Conservation (phyloP, 495 filamentous ascomycete species). For the Aspergillus indologenus region DNA sequence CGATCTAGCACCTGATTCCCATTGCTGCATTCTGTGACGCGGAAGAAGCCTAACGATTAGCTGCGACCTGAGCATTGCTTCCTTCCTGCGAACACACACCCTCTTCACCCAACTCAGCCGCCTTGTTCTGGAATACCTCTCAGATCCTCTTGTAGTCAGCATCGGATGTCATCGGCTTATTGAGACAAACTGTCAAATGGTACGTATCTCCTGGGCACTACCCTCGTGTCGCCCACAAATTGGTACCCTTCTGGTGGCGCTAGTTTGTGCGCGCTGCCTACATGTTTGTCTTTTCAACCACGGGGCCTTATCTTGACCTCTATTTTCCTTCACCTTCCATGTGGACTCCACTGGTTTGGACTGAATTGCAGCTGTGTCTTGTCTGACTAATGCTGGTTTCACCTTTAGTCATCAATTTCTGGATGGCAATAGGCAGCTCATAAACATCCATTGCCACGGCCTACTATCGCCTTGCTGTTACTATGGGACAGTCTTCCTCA, state of each 20-base stretch:
- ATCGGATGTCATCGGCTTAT: constrained; percentile 4
- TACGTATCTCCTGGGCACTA: constrained; percentile 13
- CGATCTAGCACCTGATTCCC: too few species aligned
- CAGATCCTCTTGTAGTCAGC: not conserved
- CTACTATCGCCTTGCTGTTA: constrained; percentile 26
- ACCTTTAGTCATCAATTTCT: constrained; percentile 22
- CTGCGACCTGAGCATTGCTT: not conserved
- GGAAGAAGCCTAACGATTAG: not conserved
- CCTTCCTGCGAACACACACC: not conserved
- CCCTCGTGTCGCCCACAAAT: not conserved
- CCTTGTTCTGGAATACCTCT: not conserved
- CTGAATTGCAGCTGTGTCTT: not conserved
- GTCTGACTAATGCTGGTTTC: constrained; percentile 23
- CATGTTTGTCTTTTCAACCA: constrained; percentile 9
- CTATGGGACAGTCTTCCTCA: constrained; percentile 51
- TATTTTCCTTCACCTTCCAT: constrained; percentile 1
- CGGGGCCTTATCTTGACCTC: not conserved
- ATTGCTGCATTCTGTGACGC: not conserved
- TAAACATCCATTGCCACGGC: constrained; percentile 23
- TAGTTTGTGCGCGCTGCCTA: constrained; percentile 9
- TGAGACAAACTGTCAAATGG: constrained; percentile 21
- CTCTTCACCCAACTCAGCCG: not conserved
- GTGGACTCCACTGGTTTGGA: not conserved
- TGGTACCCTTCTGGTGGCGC: constrained; percentile 3
- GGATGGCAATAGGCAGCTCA: constrained; percentile 35